Evolutionary conservation across 2,329 filamentous ascomycete species (phyloP), one percentile per base, ranked within the genome.

Genomic region (Escovopsis sp.): DNA sequence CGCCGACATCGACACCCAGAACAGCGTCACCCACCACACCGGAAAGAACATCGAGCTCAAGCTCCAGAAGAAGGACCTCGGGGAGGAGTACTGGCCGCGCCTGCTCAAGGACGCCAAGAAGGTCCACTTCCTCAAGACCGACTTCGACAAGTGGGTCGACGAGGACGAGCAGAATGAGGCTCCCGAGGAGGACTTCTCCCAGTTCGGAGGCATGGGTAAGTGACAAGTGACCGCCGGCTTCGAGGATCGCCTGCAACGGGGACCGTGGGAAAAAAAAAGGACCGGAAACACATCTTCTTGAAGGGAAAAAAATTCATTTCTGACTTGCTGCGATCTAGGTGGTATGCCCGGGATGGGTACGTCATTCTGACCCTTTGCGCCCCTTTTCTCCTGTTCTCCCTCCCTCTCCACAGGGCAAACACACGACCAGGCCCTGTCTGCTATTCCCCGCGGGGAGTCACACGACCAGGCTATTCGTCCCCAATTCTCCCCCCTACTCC

Each of bases 61-160:
- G 62, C 75, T 98, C 63, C 78, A 85, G 67, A 98, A 98, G 84
- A 95, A 95, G 80, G 87, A 94, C 59, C 74, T 91, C 51, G 85
- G 87, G 67, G 78, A 86, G 58, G 86, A 91, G 66, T 96, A 82
- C 77, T 98, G 91, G 91, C 88, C 88, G 49, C 80, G 91, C 50
- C 75, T 98, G 57, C 74, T 95, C 61, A 95, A 95, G 80, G 85
- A 89, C 47, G 65, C 70, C 53, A 82, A 85, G 74, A 94, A 86
- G 72, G 69, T 85, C 43, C 91, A 96, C 69, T 98, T 87, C 77
- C 68, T 98, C 58, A 94, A 94, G 81, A 96, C 91, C 51, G 83
- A 98, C 69, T 98, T 98, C 56, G 88, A 95, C 72, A 95, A 94
- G 82, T 95, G 88, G 88, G 85, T 94, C 57, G 88, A 95, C 54